Evolutionary conservation across 202 grass and related monocot species (phyloP).

Genomic region (Panicum virgatum): DNA sequence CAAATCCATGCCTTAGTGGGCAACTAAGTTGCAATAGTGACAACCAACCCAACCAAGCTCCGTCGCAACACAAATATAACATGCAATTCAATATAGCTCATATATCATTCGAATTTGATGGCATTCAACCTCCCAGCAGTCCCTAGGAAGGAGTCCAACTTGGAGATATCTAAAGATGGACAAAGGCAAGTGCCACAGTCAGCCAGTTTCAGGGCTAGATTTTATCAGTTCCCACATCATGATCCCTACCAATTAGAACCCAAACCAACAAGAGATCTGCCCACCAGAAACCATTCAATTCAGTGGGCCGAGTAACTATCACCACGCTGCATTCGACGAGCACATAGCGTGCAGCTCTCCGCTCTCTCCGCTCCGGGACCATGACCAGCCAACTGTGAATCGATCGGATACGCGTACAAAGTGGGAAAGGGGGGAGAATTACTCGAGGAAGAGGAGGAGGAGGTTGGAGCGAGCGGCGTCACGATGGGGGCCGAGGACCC

Average conservation of each 20-base stretch:
- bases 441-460: constrained; percentile 49
- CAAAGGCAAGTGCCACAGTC: not conserved
- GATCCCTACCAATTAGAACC: not conserved
- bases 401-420: not conserved
- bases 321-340: not conserved
- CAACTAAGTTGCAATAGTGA: not conserved
- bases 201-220: not conserved
- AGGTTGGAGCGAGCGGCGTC: constrained; percentile 17
- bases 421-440: not conserved
- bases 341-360: not conserved
- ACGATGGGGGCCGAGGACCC: constrained; percentile 17
- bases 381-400: not conserved
- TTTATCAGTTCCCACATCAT: not conserved
- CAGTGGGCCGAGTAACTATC: not conserved
- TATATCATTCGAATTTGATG: not conserved
- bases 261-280: not conserved
- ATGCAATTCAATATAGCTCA: not conserved
- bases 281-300: not conserved
- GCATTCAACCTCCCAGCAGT: not conserved
- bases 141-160: not conserved
- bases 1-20: not conserved
- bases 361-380: not conserved
- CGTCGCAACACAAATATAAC: not conserved
- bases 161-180: not conserved
- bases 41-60: not conserved